phyloP scores from a whole-genome alignment of 495 filamentous ascomycete genomes.

The Cudoniella acicularis region DNA sequence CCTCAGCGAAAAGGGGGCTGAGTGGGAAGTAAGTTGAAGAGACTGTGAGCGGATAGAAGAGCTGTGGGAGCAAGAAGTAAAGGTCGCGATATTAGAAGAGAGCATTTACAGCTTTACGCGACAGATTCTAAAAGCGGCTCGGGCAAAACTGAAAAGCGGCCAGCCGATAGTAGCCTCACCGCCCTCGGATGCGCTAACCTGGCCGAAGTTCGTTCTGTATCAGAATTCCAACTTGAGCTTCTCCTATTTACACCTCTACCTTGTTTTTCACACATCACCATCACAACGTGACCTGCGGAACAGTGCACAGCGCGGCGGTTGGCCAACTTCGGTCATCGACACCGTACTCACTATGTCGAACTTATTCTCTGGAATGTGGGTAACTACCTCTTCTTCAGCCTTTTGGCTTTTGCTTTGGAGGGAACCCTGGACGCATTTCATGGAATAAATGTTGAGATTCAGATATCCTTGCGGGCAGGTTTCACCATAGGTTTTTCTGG shows the following conservation, averaged over 20 bases:
- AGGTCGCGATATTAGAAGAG: no score
- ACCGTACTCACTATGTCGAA: conserved; percentile 58
- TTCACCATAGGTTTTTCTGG: no score
- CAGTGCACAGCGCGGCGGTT: not conserved
- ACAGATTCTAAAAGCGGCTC: not conserved
- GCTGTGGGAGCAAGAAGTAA: no score
- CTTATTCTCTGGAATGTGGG: conserved; percentile 79
- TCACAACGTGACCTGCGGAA: not conserved
- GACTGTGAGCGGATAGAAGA: no score
- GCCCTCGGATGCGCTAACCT: not conserved
- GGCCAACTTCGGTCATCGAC: not conserved
- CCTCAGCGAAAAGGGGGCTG: no score
- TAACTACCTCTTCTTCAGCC: conserved; percentile 25
- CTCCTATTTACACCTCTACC: not conserved
- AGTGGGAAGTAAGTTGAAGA: no score
- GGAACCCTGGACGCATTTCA: no score
- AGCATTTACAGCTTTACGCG: not conserved
- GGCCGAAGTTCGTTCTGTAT: not conserved
- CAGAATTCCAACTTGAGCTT: not conserved
- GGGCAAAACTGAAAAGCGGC: not conserved
- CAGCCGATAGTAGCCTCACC: not conserved
- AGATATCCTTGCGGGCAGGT: no score
- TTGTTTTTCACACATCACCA: not conserved
- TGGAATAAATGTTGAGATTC: no score
- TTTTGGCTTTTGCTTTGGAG: conserved; percentile 10